Evolutionary conservation across 441 rosid genomes (phyloP), one percentile per base, ranked within the genome.

Genomic region (Sinapis alba): DNA sequence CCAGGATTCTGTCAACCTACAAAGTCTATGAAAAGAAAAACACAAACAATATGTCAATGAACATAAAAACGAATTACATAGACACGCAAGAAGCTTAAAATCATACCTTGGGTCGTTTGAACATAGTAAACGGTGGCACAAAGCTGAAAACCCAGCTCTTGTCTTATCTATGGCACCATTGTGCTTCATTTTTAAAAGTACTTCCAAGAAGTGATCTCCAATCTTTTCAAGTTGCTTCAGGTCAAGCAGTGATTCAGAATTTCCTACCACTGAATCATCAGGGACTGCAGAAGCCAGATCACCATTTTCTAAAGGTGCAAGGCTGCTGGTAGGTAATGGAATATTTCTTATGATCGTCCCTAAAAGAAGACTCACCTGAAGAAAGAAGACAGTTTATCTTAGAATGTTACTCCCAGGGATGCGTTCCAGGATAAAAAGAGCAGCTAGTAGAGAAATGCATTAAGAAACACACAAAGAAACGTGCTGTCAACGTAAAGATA

Each of bases 141-240:
- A 90, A 68, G 98, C 98, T 36, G 99, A 86, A 76, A 96, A 96
- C 56, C 99, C 98, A 83, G 97, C 98, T 83, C 99, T 89, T 60
- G 98, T 96, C 93, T 90, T 96, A 83, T 96, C 99, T 81, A 96
- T 91, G n/a, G 98, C 99, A 77, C 99, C 98, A 78, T 86, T 93
- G 78, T 96, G 99, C 86, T 96, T 96, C 98, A 93, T 96, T 85
- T 90, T 93, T 76, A 96, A 65, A 79, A 93, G 97, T 66, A 96
- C 98, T 87, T 96, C 97, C 90, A 96, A 71, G 84, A 96, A 96
- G 85, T 96, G 98, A 85, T 82, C 86, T 68, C 99, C 97, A 78
- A 96, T 90, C 79, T 82, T 85, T 84, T 89, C 93, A 65, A 96
- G 94, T 83, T 93, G 98, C 76, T 88, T 85, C 79, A 90, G 80